Conservation (phyloP, 2,329 filamentous ascomycete genomes). For the Neopestalotiopsis sp. region DNA sequence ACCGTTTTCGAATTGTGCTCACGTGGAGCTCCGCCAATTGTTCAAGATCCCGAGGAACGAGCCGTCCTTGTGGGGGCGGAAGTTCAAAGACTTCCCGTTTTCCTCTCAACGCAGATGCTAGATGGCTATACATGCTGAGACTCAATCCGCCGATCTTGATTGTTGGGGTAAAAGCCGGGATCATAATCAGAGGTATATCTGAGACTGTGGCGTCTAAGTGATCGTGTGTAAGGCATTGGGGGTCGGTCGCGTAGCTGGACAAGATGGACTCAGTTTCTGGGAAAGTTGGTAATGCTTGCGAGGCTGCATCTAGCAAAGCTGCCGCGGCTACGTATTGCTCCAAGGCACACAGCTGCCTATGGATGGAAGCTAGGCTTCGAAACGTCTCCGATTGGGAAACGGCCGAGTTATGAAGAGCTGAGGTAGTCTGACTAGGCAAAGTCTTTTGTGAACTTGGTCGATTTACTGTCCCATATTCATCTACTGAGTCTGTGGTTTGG, state of each 20-base stretch:
- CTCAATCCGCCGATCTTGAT: conserved; percentile 1
- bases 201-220: background rate
- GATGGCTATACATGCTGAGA: conserved; percentile 1
- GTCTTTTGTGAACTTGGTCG: background rate
- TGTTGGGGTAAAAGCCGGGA: background rate
- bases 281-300: conserved; percentile 12
- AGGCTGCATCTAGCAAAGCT: conserved; percentile 14
- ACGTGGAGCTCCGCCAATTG: background rate
- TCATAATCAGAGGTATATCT: background rate
- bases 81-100: conserved; percentile 10
- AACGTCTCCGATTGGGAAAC: background rate
- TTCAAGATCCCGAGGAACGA: background rate
- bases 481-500: background rate
- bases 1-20: conserved; percentile 2
- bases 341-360: conserved; percentile 6
- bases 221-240: conserved; percentile 6
- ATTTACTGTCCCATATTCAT: background rate
- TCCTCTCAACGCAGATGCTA: background rate
- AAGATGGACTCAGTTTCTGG: background rate
- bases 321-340: conserved; percentile 13
- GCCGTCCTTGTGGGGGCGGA: background rate
- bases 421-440: background rate
- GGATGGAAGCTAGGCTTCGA: background rate
- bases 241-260: conserved; percentile 11
- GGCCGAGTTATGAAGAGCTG: background rate